Evolutionary conservation across 306 rosid species (phyloP).

Genomic region (Vigna radiata): DNA sequence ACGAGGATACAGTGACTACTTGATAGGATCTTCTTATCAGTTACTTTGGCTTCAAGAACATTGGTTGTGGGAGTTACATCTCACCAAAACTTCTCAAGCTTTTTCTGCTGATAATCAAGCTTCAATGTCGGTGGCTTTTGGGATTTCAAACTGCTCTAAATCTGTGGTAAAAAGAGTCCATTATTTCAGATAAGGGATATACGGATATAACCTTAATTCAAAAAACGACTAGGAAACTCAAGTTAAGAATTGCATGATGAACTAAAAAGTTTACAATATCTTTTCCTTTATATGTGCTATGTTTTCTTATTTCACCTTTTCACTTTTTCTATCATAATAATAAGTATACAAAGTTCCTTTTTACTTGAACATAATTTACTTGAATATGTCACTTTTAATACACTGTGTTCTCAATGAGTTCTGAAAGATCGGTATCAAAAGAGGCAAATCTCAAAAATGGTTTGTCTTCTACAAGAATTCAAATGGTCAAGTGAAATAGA

Average conservation of each 20-base stretch:
- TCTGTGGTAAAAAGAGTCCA: constrained; percentile 4
- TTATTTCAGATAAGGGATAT: not conserved
- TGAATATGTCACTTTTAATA: constrained; percentile 27
- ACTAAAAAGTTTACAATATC: not conserved
- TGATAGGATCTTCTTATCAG: not conserved
- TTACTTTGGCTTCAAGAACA: constrained; percentile 51
- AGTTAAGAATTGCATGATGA: constrained; percentile 29
- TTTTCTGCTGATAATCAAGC: constrained; percentile 4
- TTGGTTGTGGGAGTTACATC: constrained; percentile 50
- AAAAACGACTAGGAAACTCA: not conserved
- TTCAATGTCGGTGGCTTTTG: not conserved
- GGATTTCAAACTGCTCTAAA: constrained; percentile 1
- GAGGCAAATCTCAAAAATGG: constrained; percentile 7
- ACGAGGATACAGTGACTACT: constrained; percentile 36
- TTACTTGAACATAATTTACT: constrained; percentile 14
- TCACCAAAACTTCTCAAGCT: constrained; percentile 27
- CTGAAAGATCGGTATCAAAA: not conserved
- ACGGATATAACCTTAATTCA: not conserved
- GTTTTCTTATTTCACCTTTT: constrained; percentile 12
- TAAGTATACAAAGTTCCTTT: not conserved
- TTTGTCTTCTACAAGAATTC: constrained; percentile 59
- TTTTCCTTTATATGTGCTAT: constrained; percentile 1
- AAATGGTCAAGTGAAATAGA: constrained; percentile 48
- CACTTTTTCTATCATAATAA: not conserved
- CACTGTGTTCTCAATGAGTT: constrained; percentile 33